Evolutionary conservation across 176 grass and related monocot species (phyloP), one percentile per base, ranked within the genome.

Genomic region (Bolboschoenus planiculmis): DNA sequence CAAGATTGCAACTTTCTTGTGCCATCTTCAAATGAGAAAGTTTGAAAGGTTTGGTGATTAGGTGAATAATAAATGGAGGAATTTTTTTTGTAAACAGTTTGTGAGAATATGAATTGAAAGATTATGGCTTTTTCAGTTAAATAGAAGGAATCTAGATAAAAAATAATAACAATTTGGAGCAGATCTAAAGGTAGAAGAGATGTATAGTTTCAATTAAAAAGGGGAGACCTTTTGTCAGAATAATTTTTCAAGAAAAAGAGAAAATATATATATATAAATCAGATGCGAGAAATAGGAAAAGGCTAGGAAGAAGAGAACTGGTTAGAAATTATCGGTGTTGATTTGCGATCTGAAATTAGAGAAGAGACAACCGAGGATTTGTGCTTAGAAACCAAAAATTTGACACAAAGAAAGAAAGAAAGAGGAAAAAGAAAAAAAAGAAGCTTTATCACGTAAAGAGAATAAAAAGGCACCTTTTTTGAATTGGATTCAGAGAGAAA

Each of bases 1-100:
- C 84, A 74, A 90, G 61, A 40, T 90, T 90, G 70, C 88, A 90
- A 33, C 84, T 86, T 71, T 90, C 88, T 63, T 82, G 57, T 24
- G 88, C 88, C 88, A 90, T 90, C 74, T 63, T 46, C 55, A 55
- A 82, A 65, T 62, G 7, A 62, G 58, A 64, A 29, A 53, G 20
- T 82, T 80, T 31, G 3, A 33, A 65, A n/a, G 36, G 43, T 40
- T 63, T 15, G 27, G 27, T 8, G n/a, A 78, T 55, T 61, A 63
- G 43, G 13, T 48, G 60, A 44, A 37, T 60, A 48, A 46, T 18
- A 27, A n/a, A 61, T 56, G 34, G 67, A 70, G 37, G 77, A 39
- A n/a, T n/a, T n/a, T n/a, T 80, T 40, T 58, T 21, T 74, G 18
- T n/a, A 29, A 48, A 44, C 40, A 57, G 77, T 56, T 48, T 57